Percentiles rank a stretch among this genome's conserved stretches.
phyloP scores from a whole-genome alignment of 192 early-diverging fungal species.

The Podochytrium sp. region DNA sequence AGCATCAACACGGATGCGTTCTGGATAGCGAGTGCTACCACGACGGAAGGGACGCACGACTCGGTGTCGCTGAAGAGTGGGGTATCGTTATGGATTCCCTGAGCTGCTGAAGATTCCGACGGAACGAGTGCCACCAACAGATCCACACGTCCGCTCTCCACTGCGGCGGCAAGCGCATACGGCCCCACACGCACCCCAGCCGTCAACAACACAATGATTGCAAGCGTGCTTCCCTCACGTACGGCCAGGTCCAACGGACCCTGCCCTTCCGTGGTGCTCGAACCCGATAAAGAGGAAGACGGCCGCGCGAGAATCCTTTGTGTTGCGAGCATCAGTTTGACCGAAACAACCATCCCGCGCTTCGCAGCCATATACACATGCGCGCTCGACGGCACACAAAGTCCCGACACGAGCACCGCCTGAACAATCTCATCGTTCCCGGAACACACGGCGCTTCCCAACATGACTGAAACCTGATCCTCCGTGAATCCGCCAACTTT shows the following conservation, averaged over 20 bases:
- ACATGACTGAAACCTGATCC: background rate
- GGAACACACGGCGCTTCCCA: conserved; percentile 16
- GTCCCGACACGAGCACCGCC: background rate
- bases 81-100: background rate
- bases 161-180: conserved; percentile 20
- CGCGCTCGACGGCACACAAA: background rate
- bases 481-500: background rate
- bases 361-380: conserved; percentile 25
- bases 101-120: background rate
- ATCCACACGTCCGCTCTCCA: conserved; percentile 9
- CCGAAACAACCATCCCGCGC: background rate
- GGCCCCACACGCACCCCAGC: conserved; percentile 3
- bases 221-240: conserved; percentile 2
- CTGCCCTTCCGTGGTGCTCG: background rate
- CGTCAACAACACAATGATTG: background rate
- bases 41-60: conserved; percentile 4
- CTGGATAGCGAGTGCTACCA: conserved; percentile 16
- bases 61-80: background rate
- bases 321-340: background rate
- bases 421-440: conserved; percentile 7
- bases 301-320: background rate
- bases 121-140: background rate
- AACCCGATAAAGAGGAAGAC: no score
- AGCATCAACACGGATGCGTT: conserved; percentile 12
- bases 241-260: conserved; percentile 17